Percentiles rank a stretch among this genome's conserved stretches.
phyloP scores from a whole-genome alignment of 768 basidiomycete genomes.

The Boletus rex-veris region DNA sequence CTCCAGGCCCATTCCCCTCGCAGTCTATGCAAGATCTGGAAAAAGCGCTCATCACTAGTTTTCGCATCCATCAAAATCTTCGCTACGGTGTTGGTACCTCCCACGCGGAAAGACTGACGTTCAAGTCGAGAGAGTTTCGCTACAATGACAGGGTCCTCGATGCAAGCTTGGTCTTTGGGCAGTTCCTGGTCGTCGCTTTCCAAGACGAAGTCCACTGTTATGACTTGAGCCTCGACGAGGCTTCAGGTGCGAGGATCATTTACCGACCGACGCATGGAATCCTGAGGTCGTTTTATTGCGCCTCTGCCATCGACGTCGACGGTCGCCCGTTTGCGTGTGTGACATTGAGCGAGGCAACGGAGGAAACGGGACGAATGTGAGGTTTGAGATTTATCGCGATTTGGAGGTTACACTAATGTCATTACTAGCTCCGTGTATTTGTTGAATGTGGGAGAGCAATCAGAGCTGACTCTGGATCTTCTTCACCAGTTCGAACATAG shows the following conservation, averaged over 20 bases:
- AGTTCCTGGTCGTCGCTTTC: conserved; percentile 13
- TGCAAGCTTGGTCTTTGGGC: conserved; percentile 13
- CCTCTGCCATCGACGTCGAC: conserved; percentile 10
- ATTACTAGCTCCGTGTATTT: conserved; percentile 6
- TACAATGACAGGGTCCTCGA: not conserved
- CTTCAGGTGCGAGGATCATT: conserved; percentile 4
- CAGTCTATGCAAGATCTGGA: conserved; percentile 18
- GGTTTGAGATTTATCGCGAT: not conserved
- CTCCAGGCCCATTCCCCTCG: conserved; percentile 16
- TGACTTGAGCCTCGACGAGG: conserved; percentile 4
- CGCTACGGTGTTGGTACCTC: not conserved
- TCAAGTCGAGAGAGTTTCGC: conserved; percentile 4
- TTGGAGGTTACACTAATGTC: not conserved
- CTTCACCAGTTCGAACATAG: conserved; percentile 11
- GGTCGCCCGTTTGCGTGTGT: conserved; percentile 17
- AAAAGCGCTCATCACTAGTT: conserved; percentile 7
- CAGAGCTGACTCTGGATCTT: conserved; percentile 7
- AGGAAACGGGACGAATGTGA: conserved; percentile 1
- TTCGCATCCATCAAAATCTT: conserved; percentile 7
- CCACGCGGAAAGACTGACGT: not conserved
- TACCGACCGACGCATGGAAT: conserved; percentile 1
- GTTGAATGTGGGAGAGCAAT: not conserved
- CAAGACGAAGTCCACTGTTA: conserved; percentile 14
- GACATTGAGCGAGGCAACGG: conserved; percentile 1
- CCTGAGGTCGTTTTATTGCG: conserved; percentile 5